Evolutionary conservation across 2,329 filamentous ascomycete genomes (phyloP).

Genomic region (Pleochaeta shiraiana): DNA sequence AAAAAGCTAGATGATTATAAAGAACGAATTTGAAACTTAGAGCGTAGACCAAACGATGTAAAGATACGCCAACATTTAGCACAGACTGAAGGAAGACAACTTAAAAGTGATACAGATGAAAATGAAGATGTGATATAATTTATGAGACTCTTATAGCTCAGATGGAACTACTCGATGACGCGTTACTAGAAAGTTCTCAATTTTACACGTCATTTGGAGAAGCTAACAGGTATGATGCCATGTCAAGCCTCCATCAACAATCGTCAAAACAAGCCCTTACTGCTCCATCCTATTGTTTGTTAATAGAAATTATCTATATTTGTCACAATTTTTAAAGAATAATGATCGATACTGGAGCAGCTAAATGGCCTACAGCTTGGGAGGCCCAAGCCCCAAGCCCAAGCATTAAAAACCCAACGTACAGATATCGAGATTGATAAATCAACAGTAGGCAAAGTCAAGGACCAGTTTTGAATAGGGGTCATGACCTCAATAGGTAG

Average conservation of each 20-base stretch:
- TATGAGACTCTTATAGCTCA: background rate
- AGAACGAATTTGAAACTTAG: background rate
- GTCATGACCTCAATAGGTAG: too few relatives aligned
- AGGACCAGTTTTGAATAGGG: background rate
- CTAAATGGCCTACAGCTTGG: background rate
- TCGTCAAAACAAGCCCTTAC: background rate
- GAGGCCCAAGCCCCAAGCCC: background rate
- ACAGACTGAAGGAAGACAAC: background rate
- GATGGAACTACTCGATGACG: background rate
- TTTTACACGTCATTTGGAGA: background rate
- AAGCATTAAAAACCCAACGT: background rate
- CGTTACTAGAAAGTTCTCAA: background rate
- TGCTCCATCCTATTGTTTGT: background rate
- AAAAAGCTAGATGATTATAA: background rate
- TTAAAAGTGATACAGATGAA: background rate
- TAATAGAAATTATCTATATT: background rate
- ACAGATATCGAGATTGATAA: background rate
- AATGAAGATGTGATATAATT: too few relatives aligned
- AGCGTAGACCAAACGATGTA: background rate
- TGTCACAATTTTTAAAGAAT: background rate
- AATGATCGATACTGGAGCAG: background rate
- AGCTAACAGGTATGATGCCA: background rate
- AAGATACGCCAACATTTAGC: background rate
- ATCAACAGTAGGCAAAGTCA: background rate
- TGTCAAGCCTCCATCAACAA: background rate